Evolutionary conservation across 345 rosid species (phyloP).

Genomic region (Barbarea vulgaris): DNA sequence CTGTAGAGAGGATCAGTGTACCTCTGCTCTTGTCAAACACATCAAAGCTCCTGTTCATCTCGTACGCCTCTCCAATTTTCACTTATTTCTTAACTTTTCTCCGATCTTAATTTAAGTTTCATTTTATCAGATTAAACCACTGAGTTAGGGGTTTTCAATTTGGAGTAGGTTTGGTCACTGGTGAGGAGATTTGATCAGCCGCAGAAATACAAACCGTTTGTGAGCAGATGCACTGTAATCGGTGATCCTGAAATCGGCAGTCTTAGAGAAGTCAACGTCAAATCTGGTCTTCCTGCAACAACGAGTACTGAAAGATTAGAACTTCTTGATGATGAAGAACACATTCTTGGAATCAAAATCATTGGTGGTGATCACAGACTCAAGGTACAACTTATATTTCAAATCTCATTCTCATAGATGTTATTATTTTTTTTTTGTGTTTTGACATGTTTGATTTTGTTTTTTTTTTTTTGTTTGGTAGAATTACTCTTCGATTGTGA

Average conservation of each 20-base stretch:
- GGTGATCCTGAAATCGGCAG: constrained; percentile 89
- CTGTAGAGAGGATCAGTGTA: constrained; percentile 57
- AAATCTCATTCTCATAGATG: neutral
- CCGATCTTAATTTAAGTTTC: neutral
- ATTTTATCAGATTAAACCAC: neutral
- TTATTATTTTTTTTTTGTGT: neutral
- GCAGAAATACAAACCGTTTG: constrained; percentile 87
- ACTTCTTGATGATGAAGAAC: constrained; percentile 85
- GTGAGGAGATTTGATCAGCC: constrained; percentile 94
- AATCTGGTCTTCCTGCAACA: constrained; percentile 97
- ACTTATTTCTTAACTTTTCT: neutral
- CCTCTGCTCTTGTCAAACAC: constrained; percentile 70
- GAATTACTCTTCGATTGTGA: constrained; percentile 85
- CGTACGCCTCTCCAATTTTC: constrained; percentile 36
- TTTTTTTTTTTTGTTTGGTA: constrained; percentile 23
- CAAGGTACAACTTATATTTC: constrained; percentile 44
- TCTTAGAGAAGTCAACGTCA: constrained; percentile 87
- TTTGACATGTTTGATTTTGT: neutral
- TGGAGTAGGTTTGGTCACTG: constrained; percentile 69
- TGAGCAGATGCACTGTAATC: constrained; percentile 72
- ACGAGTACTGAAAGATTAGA: constrained; percentile 87
- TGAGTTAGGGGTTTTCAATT: neutral
- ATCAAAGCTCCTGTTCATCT: constrained; percentile 75
- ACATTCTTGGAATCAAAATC: constrained; percentile 77
- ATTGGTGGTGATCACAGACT: constrained; percentile 97